These are phyloP conservation scores for Aspergillus asperescens DNA, from an alignment of 495 filamentous ascomycete species.

Conservation along the genomic window DNA sequence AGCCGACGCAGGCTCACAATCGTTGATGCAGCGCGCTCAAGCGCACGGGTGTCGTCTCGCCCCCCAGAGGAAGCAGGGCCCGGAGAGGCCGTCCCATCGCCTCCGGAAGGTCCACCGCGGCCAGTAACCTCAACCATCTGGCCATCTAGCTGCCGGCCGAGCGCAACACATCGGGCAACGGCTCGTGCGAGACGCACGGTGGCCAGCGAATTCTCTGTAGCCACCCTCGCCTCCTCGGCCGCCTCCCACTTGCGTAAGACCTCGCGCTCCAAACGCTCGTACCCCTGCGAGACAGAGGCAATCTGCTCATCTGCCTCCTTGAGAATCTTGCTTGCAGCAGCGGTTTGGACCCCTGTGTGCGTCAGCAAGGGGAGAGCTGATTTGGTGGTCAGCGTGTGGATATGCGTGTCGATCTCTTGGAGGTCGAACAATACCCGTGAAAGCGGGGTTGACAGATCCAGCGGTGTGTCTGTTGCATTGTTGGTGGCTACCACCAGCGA, in stretches of 20 bases:
- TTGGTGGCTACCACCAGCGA: slow-evolving; percentile 83
- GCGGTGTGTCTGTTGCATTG: slow-evolving; percentile 80
- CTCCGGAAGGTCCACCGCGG: slow-evolving; percentile 25
- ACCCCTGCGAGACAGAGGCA: slow-evolving; percentile 70
- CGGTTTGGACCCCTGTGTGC: slow-evolving; percentile 66
- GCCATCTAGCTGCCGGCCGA: slow-evolving; percentile 81
- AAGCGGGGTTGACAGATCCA: slow-evolving; percentile 90
- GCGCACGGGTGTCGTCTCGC: slow-evolving; percentile 65
- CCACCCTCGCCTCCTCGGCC: slow-evolving; percentile 70
- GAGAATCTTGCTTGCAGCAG: slow-evolving; percentile 63
- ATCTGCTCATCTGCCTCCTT: slow-evolving; percentile 70
- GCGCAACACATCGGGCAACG: slow-evolving; percentile 66
- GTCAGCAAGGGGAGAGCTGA: slow-evolving; percentile 78
- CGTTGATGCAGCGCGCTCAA: slow-evolving; percentile 74
- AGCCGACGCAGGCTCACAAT: slow-evolving; percentile 67
- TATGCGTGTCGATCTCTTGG: slow-evolving; percentile 95
- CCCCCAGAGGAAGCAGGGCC: slow-evolving; percentile 20
- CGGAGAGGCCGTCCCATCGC: slow-evolving; percentile 11
- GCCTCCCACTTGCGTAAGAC: slow-evolving; percentile 75
- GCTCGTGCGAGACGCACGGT: slow-evolving; percentile 73
- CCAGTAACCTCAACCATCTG: slow-evolving; percentile 62
- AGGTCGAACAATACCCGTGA: slow-evolving; percentile 94
- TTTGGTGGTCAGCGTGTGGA: slow-evolving; percentile 79
- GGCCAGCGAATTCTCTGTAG: slow-evolving; percentile 67
- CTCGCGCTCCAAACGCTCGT: slow-evolving; percentile 75